Evolutionary conservation across 768 basidiomycete species (phyloP).

Genomic region (Stropharia rugosoannulata): DNA sequence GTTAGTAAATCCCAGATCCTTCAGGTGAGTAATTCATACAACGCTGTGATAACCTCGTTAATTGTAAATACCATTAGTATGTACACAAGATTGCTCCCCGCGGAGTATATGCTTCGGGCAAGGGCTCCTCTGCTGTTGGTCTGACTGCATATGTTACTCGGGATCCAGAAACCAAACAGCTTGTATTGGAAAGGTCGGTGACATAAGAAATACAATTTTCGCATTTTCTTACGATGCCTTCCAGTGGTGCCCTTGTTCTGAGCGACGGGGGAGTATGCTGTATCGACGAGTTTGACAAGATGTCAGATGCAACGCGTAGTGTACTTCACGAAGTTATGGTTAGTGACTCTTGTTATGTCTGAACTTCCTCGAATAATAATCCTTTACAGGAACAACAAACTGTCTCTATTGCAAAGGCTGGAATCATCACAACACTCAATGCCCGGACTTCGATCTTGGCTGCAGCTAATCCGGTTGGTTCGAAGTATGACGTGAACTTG

Average conservation of each 20-base stretch:
- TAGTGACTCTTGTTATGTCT: neutral
- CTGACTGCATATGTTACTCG: conserved; percentile 97
- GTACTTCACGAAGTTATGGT: conserved; percentile 99
- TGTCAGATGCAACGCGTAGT: conserved; percentile 96
- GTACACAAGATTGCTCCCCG: conserved; percentile 98
- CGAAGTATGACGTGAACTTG: conserved; percentile 88
- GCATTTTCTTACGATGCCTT: neutral
- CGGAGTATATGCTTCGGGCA: conserved; percentile 96
- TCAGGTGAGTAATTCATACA: conserved; percentile 49
- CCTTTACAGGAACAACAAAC: conserved; percentile 92
- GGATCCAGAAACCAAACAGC: conserved; percentile 97
- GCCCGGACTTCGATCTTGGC: conserved; percentile 98
- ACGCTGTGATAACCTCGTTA: neutral
- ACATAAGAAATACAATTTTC: neutral
- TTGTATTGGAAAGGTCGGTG: conserved; percentile 89
- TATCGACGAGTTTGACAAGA: conserved; percentile 99
- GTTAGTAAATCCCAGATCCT: conserved; percentile 95
- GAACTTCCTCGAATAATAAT: neutral
- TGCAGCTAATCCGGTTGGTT: conserved; percentile 95
- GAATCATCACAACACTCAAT: conserved; percentile 97
- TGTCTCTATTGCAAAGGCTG: conserved; percentile 97
- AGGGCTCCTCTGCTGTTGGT: conserved; percentile 98
- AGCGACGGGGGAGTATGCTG: conserved; percentile 98
- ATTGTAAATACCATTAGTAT: conserved; percentile 53
- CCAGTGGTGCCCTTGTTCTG: conserved; percentile 88